Base-by-base conservation (phyloP, 2,329 filamentous ascomycete species). In the Chalara sp. region DNA sequence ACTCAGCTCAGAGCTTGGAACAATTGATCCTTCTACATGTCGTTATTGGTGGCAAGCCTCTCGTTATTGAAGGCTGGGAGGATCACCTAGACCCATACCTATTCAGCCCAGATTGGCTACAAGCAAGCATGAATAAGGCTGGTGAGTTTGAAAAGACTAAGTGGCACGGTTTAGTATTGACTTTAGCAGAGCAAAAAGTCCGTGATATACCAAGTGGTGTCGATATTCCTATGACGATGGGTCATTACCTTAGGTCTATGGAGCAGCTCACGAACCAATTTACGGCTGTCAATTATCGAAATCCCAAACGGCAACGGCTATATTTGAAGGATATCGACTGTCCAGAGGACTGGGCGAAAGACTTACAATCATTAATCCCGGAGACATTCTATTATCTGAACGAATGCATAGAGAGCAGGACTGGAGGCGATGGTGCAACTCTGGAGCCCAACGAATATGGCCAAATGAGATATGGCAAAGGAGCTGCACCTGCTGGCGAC, bases 321-420 rank as follows among this genome's bases (percentile, higher is more conserved):
- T 99, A 99, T 65, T 72, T 97, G 29, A 99, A 99, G 64, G 93
- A 99, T 64, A 96, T 99, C 53, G 93, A 99, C 66, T 96, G 91
- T 59, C 93, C 93, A 0, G 72, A 78, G 1, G 83, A 92, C 52
- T 99, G 93, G 93, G 83, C 85, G 47, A 79, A 92, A 31, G 84
- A 87, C 52, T 71, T 99, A 13, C 81, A 83, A 57, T 84, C 86
- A 46, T 73, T 89, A 32, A 85, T 97, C 5, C 91, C 92, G 1
- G 80, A 84, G 0, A 82, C 77, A n/a, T 72, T 97, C 0, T 96
- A 90, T 65, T 99, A 97, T 64, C 76, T 96, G 49, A 96, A 96
- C 60, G 86, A 92, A 44, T 87, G 84, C 56, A 82, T 88, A 1
- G 78, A 79, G 76, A 40, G 65, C 71, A 54, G 74, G 29, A 63